These are phyloP conservation scores for Forsythia suspensa DNA, from an alignment of 257 asterid species.

Conservation along the genomic window DNA sequence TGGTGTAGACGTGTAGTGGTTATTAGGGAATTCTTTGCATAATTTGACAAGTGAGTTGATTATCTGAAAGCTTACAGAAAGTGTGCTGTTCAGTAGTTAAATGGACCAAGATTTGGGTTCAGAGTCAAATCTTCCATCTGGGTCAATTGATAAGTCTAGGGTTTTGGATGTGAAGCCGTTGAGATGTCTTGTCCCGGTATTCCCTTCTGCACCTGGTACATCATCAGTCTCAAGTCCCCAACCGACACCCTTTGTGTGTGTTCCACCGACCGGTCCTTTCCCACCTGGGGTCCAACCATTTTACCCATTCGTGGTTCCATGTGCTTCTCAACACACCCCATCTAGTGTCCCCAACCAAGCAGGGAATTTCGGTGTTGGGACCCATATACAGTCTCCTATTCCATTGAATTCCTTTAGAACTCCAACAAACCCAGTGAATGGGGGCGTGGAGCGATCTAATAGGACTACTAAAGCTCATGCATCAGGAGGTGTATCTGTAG, in stretches of 20 bases:
- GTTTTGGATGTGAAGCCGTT: conserved; percentile 77
- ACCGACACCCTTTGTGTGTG: conserved; percentile 84
- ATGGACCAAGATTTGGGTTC: conserved; percentile 75
- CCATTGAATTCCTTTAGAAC: conserved; percentile 77
- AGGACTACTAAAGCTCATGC: conserved; percentile 33
- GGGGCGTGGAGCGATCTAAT: conserved; percentile 40
- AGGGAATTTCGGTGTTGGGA: conserved; percentile 32
- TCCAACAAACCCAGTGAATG: conserved; percentile 51
- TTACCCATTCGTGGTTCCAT: conserved; percentile 63
- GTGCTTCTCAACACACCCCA: conserved; percentile 34
- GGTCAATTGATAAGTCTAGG: conserved; percentile 68
- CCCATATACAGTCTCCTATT: conserved; percentile 56
- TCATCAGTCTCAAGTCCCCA: conserved; percentile 52
- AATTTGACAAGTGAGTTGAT: conserved; percentile 2
- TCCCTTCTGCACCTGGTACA: conserved; percentile 61
- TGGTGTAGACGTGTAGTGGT: neutral
- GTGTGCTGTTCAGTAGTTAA: conserved; percentile 2
- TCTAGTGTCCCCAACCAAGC: conserved; percentile 32
- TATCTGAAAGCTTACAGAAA: neutral
- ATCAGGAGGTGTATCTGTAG: conserved; percentile 30
- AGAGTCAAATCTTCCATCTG: conserved; percentile 38
- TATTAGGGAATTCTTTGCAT: conserved; percentile 20
- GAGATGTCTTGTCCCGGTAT: conserved; percentile 76
- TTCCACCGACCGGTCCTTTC: conserved; percentile 91
- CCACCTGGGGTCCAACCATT: conserved; percentile 88